Evolutionary conservation across 1,284 basidiomycete species (phyloP).

Genomic region (Wolfiporia cocos): DNA sequence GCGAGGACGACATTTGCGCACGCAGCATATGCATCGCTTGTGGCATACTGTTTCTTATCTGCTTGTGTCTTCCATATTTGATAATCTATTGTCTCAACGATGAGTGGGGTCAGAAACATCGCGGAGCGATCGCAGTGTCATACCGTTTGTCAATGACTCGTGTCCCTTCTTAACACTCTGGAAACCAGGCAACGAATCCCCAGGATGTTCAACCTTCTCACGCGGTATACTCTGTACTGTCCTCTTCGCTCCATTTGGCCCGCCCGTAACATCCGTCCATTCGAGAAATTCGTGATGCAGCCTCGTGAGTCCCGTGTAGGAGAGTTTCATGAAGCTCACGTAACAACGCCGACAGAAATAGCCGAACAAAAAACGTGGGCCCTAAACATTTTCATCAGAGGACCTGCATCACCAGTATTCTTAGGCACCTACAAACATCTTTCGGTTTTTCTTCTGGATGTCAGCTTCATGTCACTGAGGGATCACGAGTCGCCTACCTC

Average conservation of each 20-base stretch:
- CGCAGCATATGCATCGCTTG: constrained; percentile 54
- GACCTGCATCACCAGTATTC: neutral
- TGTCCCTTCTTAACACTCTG: constrained; percentile 49
- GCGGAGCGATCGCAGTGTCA: too few relatives aligned
- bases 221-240: too few relatives aligned
- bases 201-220: too few relatives aligned
- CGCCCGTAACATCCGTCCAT: too few relatives aligned
- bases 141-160: constrained; percentile 49
- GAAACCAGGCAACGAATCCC: constrained; percentile 6
- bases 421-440: constrained; percentile 3
- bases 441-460: constrained; percentile 8
- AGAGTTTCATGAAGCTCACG: constrained; percentile 67
- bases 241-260: too few relatives aligned
- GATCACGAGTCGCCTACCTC: too few relatives aligned
- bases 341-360: constrained; percentile 72
- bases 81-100: constrained; percentile 30
- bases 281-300: too few relatives aligned
- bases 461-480: too few relatives aligned
- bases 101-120: too few relatives aligned
- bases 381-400: too few relatives aligned
- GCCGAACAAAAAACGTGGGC: constrained; percentile 72
- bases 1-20: constrained; percentile 27
- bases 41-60: constrained; percentile 62
- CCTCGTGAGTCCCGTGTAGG: constrained; percentile 58
- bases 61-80: constrained; percentile 59